A percentile compares a stretch with the other conserved stretches of the same genome.
These are phyloP conservation scores for Epichloe bromicola DNA, from an alignment of 2,329 filamentous ascomycete species.

Conservation along the genomic window DNA sequence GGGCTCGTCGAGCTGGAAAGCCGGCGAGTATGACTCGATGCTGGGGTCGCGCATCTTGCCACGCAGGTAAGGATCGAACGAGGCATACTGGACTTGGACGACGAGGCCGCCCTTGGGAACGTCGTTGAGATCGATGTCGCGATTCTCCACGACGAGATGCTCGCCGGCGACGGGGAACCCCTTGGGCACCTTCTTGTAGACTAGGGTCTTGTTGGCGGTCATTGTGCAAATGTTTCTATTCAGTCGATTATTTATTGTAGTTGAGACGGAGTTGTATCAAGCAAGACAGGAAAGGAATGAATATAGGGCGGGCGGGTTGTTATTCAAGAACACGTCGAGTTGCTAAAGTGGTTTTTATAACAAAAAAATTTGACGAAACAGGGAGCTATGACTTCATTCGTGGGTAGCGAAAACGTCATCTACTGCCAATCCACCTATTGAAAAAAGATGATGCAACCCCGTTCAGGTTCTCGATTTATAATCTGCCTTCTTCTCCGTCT, in stretches of 20 bases:
- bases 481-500: neutral
- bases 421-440: neutral
- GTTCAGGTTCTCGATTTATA: neutral
- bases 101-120: conserved; percentile 52
- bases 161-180: conserved; percentile 57
- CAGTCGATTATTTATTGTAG: too few relatives aligned
- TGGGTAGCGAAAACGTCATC: neutral
- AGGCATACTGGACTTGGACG: conserved; percentile 58
- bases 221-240: conserved; percentile 11
- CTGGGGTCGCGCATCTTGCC: conserved; percentile 58
- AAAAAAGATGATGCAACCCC: neutral
- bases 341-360: neutral
- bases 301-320: neutral
- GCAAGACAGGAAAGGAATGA: neutral
- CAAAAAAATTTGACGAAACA: neutral
- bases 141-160: conserved; percentile 54
- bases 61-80: conserved; percentile 76
- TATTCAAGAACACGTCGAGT: neutral
- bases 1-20: conserved; percentile 46
- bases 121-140: conserved; percentile 51
- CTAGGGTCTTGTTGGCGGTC: conserved; percentile 54
- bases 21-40: conserved; percentile 43
- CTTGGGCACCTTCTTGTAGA: conserved; percentile 57
- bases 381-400: neutral
- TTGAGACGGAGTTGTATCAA: neutral